Evolutionary conservation across 225 moss, liverwort and hornwort species (phyloP).

Genomic region (Takakia lepidozioides): DNA sequence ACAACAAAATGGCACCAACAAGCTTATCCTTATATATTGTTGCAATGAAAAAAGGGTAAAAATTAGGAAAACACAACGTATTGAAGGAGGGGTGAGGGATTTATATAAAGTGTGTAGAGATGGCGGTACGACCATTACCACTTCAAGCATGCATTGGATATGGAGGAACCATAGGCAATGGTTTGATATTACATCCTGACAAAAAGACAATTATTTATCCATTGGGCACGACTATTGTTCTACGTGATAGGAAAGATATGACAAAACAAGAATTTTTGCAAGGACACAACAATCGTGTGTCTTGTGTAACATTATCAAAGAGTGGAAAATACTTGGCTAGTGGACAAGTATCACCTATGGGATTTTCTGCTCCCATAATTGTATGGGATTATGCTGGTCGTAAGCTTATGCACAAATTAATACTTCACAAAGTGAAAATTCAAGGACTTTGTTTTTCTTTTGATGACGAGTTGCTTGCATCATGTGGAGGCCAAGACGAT

Average conservation of each 20-base stretch:
- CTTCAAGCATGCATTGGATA: conserved; percentile 93
- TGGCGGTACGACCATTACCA: conserved; percentile 74
- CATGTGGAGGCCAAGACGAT: conserved; percentile 87
- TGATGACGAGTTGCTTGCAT: conserved; percentile 76
- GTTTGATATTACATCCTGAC: conserved; percentile 71
- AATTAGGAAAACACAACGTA: too few species aligned
- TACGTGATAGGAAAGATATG: conserved; percentile 62
- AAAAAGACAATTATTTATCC: conserved; percentile 80
- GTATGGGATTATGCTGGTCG: conserved; percentile 82
- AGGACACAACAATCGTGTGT: conserved; percentile 76
- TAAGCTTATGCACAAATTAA: conserved; percentile 70
- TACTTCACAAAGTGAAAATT: conserved; percentile 94
- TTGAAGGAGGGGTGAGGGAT: too few species aligned
- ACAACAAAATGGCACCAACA: too few species aligned
- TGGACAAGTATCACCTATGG: conserved; percentile 89
- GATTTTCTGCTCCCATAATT: conserved; percentile 89
- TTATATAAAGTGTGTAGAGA: too few species aligned
- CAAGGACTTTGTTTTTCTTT: conserved; percentile 76
- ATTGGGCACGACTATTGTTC: conserved; percentile 89
- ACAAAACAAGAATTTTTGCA: conserved; percentile 93
- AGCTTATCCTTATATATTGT: too few species aligned
- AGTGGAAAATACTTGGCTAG: conserved; percentile 85
- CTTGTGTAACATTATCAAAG: conserved; percentile 60
- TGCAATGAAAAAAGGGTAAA: too few species aligned
- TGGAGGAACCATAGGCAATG: conserved; percentile 66